Conservation (phyloP, 2,329 filamentous ascomycete genomes). For the Aspergillus viridinutans region DNA sequence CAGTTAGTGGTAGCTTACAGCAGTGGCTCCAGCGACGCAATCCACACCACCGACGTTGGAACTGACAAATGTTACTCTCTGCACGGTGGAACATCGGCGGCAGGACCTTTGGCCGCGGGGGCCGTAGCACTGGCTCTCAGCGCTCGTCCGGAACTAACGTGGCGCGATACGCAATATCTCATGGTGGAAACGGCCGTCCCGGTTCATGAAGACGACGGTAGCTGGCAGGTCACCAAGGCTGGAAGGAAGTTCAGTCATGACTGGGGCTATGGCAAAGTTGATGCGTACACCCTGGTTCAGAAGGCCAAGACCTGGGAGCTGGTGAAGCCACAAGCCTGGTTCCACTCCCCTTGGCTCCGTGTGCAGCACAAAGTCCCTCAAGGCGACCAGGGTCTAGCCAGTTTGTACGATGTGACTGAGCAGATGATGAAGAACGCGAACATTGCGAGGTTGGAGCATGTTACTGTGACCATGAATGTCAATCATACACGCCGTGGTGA, state of each 20-base stretch:
- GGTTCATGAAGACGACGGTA: slow-evolving; percentile 66
- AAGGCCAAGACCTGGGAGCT: slow-evolving; percentile 77
- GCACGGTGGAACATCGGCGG: slow-evolving; percentile 95
- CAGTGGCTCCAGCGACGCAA: slow-evolving; percentile 80
- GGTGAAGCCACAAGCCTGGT: slow-evolving; percentile 96
- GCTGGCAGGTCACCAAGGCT: slow-evolving; percentile 77
- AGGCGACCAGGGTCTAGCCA: slow-evolving; percentile 72
- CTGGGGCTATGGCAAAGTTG: slow-evolving; percentile 93
- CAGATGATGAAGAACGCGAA: slow-evolving; percentile 80
- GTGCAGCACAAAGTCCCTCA: slow-evolving; percentile 83
- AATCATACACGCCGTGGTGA: slow-evolving; percentile 84
- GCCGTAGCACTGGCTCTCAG: slow-evolving; percentile 86
- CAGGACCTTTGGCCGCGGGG: slow-evolving; percentile 86
- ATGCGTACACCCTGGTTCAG: slow-evolving; percentile 80
- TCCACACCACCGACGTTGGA: slow-evolving; percentile 95
- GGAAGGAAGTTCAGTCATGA: slow-evolving; percentile 90
- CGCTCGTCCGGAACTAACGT: slow-evolving; percentile 78
- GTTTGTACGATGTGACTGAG: slow-evolving; percentile 74
- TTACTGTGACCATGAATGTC: slow-evolving; percentile 97
- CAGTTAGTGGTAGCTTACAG: slow-evolving; percentile 96
- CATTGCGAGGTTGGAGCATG: slow-evolving; percentile 81
- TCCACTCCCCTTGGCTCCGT: slow-evolving; percentile 87
- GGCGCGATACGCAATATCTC: slow-evolving; percentile 93
- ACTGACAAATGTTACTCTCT: slow-evolving; percentile 68
- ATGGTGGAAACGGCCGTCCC: slow-evolving; percentile 79